Base-by-base conservation (phyloP, 306 rosid genomes). In the Fragaria iinumae region DNA sequence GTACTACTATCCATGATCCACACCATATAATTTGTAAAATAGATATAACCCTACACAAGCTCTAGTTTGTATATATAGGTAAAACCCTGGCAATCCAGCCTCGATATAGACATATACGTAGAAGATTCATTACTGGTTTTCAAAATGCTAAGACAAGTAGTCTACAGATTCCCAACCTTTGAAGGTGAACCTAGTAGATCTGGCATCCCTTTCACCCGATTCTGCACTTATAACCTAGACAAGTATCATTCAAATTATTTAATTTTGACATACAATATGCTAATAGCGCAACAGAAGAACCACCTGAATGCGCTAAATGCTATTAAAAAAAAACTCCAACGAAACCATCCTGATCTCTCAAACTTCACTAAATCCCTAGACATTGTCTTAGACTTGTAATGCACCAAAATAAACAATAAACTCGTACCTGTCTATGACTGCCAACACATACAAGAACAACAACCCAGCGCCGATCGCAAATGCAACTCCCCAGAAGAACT, bases 401-500 rank as follows among this genome's bases (percentile, higher is more conserved):
- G 2, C 20, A 57, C 23, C 21, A 63, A 41, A 21, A 25, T 11
- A 39, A 67, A 49, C 25, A 36, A 76, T 64, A 74, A 67, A 57
- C 68, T 36, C 74, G 18, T 89, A 95, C 99, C 97, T 92, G 81
- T 90, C 96, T 74, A 95, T 84, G 43, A 92, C 93, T 14, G 99
- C 91, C 76, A 95, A 81, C 60, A 95, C 90, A 80, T 95, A 92
- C 82, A 95, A 78, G 86, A 95, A 92, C 84, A 92, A 93, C 86
- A 95, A 73, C 4, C 81, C 83, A 9, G 97, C 97, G 12, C 93
- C 97, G 80, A 89, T 82, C 12, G 96, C 90, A 80, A 92, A 95
- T 53, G 90, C 87, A 63, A 92, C 97, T 11, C 98, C 98, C 96
- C 97, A 95, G 81, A 95, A 92, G 79, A 92, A 86, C 81, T 88